Conservation (phyloP, 225 moss, liverwort and hornwort genomes). For the Marchantia polymorpha region DNA sequence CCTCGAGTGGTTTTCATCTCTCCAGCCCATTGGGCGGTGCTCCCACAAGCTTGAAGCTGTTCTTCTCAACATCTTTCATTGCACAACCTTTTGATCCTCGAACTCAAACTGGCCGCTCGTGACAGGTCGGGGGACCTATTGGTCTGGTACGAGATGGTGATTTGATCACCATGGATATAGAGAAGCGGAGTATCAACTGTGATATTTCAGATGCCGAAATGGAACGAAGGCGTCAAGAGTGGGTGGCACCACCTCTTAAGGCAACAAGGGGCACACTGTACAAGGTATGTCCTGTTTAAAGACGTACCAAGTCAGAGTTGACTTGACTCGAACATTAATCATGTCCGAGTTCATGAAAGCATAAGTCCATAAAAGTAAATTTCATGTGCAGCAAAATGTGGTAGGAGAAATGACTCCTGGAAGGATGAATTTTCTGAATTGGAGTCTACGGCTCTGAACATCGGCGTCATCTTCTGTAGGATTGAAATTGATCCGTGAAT, state of each 20-base stretch:
- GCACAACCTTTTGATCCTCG: not conserved
- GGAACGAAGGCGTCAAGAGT: conserved; percentile 47
- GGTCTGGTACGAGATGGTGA: conserved; percentile 72
- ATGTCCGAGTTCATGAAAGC: too few species aligned
- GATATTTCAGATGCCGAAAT: conserved; percentile 64
- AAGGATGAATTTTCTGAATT: too few species aligned
- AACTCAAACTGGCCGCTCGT: not conserved
- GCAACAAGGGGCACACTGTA: conserved; percentile 74
- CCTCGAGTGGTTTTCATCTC: too few species aligned
- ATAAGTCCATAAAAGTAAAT: too few species aligned
- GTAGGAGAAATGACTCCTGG: too few species aligned
- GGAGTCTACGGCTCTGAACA: too few species aligned
- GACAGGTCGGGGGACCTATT: conserved; percentile 79
- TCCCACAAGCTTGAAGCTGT: not conserved
- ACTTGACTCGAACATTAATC: too few species aligned
- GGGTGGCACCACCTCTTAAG: conserved; percentile 75
- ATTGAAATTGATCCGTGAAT: too few species aligned
- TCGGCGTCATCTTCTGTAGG: too few species aligned
- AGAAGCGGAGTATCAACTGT: conserved; percentile 70
- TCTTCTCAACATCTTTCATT: not conserved
- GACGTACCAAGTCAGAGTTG: too few species aligned
- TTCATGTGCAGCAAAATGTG: too few species aligned
- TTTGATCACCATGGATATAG: conserved; percentile 70
- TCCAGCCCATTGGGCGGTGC: not conserved
- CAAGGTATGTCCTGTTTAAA: conserved; percentile 40